Percentiles rank a stretch among this genome's conserved stretches.
Conservation (phyloP, 768 basidiomycete genomes). For the Pleurotus pulmonarius region DNA sequence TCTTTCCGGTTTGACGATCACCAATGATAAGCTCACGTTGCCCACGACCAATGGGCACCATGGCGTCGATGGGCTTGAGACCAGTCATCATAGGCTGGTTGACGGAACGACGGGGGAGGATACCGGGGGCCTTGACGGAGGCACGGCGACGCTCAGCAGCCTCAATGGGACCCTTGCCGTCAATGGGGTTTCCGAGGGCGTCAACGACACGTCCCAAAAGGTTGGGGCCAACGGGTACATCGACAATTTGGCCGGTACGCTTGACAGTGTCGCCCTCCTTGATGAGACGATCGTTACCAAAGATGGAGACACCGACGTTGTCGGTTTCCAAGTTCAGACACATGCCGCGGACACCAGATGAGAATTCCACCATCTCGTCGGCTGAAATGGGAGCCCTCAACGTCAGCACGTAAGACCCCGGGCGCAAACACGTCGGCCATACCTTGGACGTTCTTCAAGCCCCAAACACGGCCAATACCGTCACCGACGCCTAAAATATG, state of each 20-base stretch:
- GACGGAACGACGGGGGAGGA: slow-evolving; percentile 98
- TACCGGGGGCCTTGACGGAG: slow-evolving; percentile 98
- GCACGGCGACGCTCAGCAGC: slow-evolving; percentile 94
- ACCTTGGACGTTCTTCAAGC: slow-evolving; percentile 98
- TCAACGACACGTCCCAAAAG: slow-evolving; percentile 99
- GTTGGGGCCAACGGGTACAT: slow-evolving; percentile 96
- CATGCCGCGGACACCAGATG: slow-evolving; percentile 99
- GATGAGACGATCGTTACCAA: slow-evolving; percentile 97
- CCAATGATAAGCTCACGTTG: slow-evolving; percentile 99
- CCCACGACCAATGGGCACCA: slow-evolving; percentile 99
- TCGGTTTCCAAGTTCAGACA: slow-evolving; percentile 99
- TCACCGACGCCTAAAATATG: slow-evolving; percentile 85
- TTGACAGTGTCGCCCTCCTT: slow-evolving; percentile 99
- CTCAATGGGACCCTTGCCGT: slow-evolving; percentile 97
- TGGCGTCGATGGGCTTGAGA: slow-evolving; percentile 99
- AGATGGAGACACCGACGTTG: slow-evolving; percentile 99
- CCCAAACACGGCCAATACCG: slow-evolving; percentile 99
- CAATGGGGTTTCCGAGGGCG: slow-evolving; percentile 99
- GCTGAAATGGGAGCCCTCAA: slow-evolving; percentile 37
- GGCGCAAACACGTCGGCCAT: slow-evolving; percentile 16
- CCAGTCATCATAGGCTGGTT: slow-evolving; percentile 99
- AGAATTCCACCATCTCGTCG: slow-evolving; percentile 99
- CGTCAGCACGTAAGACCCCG: too few species aligned
- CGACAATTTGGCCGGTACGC: slow-evolving; percentile 99
- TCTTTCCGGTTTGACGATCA: slow-evolving; percentile 99